Evolutionary conservation across 2,329 filamentous ascomycete species (phyloP), one percentile per base, ranked within the genome.

Genomic region (Bipolaris cookei): DNA sequence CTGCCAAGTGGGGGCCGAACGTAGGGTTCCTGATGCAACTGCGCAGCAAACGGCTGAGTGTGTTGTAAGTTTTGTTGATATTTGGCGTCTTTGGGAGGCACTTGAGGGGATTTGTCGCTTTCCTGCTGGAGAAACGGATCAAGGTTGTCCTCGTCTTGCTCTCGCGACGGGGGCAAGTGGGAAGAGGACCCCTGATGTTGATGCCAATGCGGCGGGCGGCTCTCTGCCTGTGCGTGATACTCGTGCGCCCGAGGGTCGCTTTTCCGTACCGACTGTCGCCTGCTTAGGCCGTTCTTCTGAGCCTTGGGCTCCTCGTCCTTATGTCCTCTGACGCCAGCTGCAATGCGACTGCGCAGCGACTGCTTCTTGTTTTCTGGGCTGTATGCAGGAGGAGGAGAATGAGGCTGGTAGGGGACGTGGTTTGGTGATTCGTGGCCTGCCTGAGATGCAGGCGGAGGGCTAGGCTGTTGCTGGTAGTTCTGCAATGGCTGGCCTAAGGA

Each of bases 51-150:
- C 18, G 70, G 68, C 25, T 53, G 61, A 47, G 61, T 43, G 23
- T 72, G 67, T 55, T 62, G 67, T 45, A 56, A 52, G 11, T 38
- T 69, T 42, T 65, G 70, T 41, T 71, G 71, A 42, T 71, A 76
- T 23, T 60, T 66, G n/a, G 54, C 28, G 56, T 77, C 74, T 51
- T 77, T 76, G 21, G 73, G 72, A n/a, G 74, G 74, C 32, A 73
- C 71, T 45, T 71, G 67, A 13, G 75, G 74, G 20, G 67, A 67
- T 25, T 58, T 56, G 45, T 59, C 59, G 50, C 68, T 64, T 44
- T 71, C 65, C 42, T 74, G 71, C 64, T 76, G 74, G 23, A 77
- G 68, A 47, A 75, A 77, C 1, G 75, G 75, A 46, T 77, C 75
- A 23, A 76, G 67, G 52, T 75, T 65, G 52, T 65, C 60, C 55